A percentile compares a stretch with the other conserved stretches of the same genome.
Evolutionary conservation across 2,329 filamentous ascomycete genomes (phyloP).

Genomic region (Pezicula carpinea): DNA sequence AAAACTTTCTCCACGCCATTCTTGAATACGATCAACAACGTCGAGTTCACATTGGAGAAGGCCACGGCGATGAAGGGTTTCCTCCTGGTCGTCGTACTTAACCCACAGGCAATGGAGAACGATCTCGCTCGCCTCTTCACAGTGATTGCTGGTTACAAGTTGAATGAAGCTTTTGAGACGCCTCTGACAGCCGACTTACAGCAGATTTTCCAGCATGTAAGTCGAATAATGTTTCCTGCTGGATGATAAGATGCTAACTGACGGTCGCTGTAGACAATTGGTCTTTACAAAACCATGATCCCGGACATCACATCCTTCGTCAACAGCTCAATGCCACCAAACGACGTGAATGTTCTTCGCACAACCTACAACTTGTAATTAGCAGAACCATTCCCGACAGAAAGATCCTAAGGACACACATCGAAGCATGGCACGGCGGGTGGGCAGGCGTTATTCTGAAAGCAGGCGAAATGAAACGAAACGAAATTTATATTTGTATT

Average conservation of each 20-base stretch:
- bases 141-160: conserved; percentile 73
- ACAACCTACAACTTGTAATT: conserved; percentile 30
- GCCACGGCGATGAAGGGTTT: conserved; percentile 91
- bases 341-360: conserved; percentile 21
- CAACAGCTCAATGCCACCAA: conserved; percentile 16
- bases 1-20: conserved; percentile 78
- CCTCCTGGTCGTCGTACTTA: conserved; percentile 75
- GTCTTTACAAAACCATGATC: conserved; percentile 49
- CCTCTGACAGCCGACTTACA: conserved; percentile 25
- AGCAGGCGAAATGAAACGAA: conserved; percentile 2
- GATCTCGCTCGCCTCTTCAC: conserved; percentile 77
- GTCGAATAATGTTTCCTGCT: conserved; percentile 5
- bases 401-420: conserved; percentile 23
- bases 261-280: conserved; percentile 36
- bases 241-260: conserved; percentile 14
- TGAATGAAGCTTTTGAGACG: conserved; percentile 47
- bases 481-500: conserved; percentile 9
- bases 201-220: conserved; percentile 26
- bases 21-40: conserved; percentile 73
- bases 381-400: conserved; percentile 4
- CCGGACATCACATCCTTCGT: conserved; percentile 48
- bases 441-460: neutral
- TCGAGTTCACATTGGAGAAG: conserved; percentile 90
- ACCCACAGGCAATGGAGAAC: conserved; percentile 89
- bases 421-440: conserved; percentile 32